Evolutionary conservation across 208 protist species (phyloP).

Genomic region (Leishmania martiniquensis): DNA sequence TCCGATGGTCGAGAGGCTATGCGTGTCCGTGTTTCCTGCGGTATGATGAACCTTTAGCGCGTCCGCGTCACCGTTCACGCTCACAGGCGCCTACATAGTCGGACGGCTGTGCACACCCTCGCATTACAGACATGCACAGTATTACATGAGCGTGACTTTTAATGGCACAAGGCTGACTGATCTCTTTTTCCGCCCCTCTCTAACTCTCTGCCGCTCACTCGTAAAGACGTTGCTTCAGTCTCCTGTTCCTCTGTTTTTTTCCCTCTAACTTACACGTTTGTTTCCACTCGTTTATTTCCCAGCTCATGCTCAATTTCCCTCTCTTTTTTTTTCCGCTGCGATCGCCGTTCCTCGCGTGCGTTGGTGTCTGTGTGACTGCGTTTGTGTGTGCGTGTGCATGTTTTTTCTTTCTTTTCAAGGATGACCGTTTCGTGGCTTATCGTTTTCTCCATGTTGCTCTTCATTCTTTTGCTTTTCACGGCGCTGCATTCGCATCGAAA

Average conservation of each 20-base stretch:
- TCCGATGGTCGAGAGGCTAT: neutral
- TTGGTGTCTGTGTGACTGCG: too few species aligned
- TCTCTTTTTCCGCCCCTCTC: neutral
- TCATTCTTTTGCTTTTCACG: neutral
- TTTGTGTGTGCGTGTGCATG: neutral
- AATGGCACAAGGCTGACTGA: conserved; percentile 1
- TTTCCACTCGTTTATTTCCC: conserved; percentile 3
- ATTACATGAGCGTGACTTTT: neutral
- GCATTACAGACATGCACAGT: neutral
- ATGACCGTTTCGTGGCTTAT: neutral
- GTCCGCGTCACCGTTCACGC: neutral
- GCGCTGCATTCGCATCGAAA: neutral
- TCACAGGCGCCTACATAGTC: neutral
- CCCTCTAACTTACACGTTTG: neutral
- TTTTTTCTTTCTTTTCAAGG: neutral
- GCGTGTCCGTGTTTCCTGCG: neutral
- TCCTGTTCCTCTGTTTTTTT: conserved; percentile 7
- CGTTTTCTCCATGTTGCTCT: conserved; percentile 1
- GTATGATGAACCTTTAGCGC: neutral
- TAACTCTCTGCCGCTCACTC: neutral
- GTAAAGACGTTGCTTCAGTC: conserved; percentile 10
- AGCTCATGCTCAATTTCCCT: neutral
- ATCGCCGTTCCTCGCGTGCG: neutral
- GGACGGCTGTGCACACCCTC: neutral
- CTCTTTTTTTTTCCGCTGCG: neutral